Evolutionary conservation across 495 filamentous ascomycete species (phyloP).

Genomic region (Hypoxylon perforatum): DNA sequence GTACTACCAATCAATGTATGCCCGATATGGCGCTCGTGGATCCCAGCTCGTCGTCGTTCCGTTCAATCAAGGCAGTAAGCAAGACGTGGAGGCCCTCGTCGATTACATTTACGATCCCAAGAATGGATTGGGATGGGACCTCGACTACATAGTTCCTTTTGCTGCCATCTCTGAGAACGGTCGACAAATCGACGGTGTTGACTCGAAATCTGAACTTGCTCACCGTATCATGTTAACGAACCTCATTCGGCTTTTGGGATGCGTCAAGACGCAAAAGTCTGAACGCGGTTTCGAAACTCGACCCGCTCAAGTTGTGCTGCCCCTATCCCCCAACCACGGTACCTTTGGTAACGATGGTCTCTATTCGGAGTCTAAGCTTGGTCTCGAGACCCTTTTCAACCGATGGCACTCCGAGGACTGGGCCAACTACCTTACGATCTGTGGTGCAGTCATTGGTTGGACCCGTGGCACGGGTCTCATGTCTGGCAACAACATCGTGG

Average conservation of each 20-base stretch:
- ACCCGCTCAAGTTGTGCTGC: conserved; percentile 94
- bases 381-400: conserved; percentile 97
- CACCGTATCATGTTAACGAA: conserved; percentile 99
- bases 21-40: conserved; percentile 89
- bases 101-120: conserved; percentile 98
- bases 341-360: conserved; percentile 98
- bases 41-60: conserved; percentile 97
- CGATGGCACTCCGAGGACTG: conserved; percentile 98
- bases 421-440: conserved; percentile 98
- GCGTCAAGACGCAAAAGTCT: conserved; percentile 89
- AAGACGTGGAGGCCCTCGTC: conserved; percentile 92
- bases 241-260: conserved; percentile 87
- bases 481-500: conserved; percentile 97
- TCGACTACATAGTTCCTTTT: conserved; percentile 96
- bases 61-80: conserved; percentile 98
- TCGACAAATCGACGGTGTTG: conserved; percentile 95
- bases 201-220: conserved; percentile 97
- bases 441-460: conserved; percentile 98
- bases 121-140: conserved; percentile 96
- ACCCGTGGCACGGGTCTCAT: conserved; percentile 98
- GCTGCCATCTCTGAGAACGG: conserved; percentile 98
- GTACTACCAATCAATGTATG: conserved; percentile 99
- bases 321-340: conserved; percentile 96
- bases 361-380: conserved; percentile 98
- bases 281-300: conserved; percentile 90